These are phyloP conservation scores for Backusella tuberculispora DNA, from an alignment of 192 early-diverging fungal genomes.

Conservation along the genomic window DNA sequence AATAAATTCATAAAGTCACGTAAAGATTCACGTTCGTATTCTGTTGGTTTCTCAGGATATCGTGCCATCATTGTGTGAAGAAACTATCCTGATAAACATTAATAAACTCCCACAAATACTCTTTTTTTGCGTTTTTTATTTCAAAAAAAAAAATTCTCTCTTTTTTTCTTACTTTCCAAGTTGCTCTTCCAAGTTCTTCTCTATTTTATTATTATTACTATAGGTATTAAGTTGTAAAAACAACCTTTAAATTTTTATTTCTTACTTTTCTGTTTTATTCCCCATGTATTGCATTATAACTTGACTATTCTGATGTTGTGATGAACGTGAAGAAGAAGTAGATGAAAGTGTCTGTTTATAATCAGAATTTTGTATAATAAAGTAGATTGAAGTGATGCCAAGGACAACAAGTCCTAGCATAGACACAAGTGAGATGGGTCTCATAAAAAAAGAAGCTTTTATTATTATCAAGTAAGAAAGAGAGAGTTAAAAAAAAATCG, in stretches of 20 bases:
- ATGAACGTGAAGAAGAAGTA: background rate
- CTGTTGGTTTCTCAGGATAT: conserved; percentile 81
- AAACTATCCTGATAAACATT: conserved; percentile 40
- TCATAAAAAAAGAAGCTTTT: background rate
- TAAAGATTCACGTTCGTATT: conserved; percentile 75
- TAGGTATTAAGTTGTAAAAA: background rate
- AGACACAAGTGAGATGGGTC: background rate
- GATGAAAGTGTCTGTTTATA: background rate
- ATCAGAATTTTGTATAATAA: background rate
- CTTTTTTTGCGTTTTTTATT: background rate
- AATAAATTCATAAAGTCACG: conserved; percentile 82
- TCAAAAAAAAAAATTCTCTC: no score
- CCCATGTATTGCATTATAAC: conserved; percentile 51
- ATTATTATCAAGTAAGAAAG: background rate
- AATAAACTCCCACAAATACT: no score
- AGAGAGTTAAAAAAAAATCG: background rate
- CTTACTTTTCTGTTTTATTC: conserved; percentile 51
- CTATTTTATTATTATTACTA: conserved; percentile 41
- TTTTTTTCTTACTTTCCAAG: conserved; percentile 67
- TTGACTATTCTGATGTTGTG: background rate
- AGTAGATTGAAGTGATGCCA: background rate
- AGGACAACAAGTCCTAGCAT: background rate
- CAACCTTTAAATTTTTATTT: background rate
- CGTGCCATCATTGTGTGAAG: conserved; percentile 91
- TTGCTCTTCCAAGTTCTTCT: conserved; percentile 85